These are phyloP conservation scores for Chenopodium quinoa DNA, from an alignment of 148 eudicot genomes.

Conservation along the genomic window DNA sequence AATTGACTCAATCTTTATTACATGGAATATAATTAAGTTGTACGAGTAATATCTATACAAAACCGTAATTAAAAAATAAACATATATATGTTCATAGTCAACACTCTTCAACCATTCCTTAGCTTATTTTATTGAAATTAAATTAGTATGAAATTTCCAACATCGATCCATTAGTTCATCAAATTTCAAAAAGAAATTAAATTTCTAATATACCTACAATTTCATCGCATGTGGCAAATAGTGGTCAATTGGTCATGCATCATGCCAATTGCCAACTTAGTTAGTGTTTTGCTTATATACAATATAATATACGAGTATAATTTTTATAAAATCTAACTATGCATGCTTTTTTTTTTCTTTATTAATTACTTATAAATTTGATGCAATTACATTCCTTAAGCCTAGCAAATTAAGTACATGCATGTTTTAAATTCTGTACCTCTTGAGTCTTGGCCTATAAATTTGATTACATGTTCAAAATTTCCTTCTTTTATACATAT, in stretches of 20 bases:
- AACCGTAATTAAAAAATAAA: background rate
- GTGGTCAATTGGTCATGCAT: background rate
- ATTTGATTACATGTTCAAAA: too few relatives aligned
- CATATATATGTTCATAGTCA: background rate
- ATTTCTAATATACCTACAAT: background rate
- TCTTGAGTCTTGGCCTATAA: too few relatives aligned
- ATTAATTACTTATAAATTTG: too few relatives aligned
- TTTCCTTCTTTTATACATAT: too few relatives aligned
- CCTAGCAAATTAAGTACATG: too few relatives aligned
- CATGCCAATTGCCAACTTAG: background rate
- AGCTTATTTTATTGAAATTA: background rate
- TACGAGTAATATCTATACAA: background rate
- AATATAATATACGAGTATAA: too few relatives aligned
- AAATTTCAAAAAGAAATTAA: too few relatives aligned
- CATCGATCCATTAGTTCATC: background rate
- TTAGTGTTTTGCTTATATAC: background rate
- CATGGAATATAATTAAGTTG: background rate
- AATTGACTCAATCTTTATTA: slow-evolving; percentile 5
- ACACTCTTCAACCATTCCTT: background rate
- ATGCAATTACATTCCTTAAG: too few relatives aligned
- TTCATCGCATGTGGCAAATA: background rate
- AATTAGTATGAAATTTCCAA: background rate
- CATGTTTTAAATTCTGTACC: too few relatives aligned
- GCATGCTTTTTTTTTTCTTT: too few relatives aligned
- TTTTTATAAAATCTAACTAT: too few relatives aligned